A percentile compares a stretch with the other conserved stretches of the same genome.
Conservation (phyloP, 768 basidiomycete species). For the Clitopilus hobsonii region DNA sequence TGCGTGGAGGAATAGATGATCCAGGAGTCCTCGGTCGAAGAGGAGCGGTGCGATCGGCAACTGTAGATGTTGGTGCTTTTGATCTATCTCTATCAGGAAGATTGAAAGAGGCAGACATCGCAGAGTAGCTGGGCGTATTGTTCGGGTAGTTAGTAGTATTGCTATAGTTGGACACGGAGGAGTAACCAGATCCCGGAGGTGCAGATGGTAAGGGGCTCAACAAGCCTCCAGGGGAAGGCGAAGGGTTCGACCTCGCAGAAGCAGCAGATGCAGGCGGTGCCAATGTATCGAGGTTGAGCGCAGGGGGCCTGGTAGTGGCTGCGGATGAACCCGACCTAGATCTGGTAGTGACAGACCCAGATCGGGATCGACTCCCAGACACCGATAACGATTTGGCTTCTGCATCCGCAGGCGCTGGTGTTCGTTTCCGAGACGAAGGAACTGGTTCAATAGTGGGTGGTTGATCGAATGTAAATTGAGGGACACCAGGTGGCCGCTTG, state of each 20-base stretch:
- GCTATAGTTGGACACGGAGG: conserved; percentile 9
- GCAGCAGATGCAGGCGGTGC: conserved; percentile 12
- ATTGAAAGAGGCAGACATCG: conserved; percentile 9
- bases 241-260: conserved; percentile 10
- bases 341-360: background rate
- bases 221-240: conserved; percentile 10
- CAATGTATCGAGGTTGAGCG: conserved; percentile 9
- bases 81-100: conserved; percentile 1
- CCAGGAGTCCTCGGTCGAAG: conserved; percentile 6
- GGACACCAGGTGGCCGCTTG: conserved; percentile 15
- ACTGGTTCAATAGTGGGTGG: conserved; percentile 19
- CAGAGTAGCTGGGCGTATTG: conserved; percentile 9
- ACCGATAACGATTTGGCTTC: background rate
- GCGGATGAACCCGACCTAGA: background rate
- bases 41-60: background rate
- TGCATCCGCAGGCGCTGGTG: conserved; percentile 6
- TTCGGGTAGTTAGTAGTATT: conserved; percentile 1
- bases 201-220: conserved; percentile 12
- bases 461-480: conserved; percentile 21
- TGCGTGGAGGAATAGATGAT: conserved; percentile 7
- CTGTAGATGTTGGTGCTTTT: background rate
- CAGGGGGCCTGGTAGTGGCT: background rate
- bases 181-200: conserved; percentile 10
- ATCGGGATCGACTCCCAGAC: background rate
- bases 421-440: conserved; percentile 13